Evolutionary conservation across 192 early-diverging fungal species (phyloP).

Genomic region (Allomyces javanicus): DNA sequence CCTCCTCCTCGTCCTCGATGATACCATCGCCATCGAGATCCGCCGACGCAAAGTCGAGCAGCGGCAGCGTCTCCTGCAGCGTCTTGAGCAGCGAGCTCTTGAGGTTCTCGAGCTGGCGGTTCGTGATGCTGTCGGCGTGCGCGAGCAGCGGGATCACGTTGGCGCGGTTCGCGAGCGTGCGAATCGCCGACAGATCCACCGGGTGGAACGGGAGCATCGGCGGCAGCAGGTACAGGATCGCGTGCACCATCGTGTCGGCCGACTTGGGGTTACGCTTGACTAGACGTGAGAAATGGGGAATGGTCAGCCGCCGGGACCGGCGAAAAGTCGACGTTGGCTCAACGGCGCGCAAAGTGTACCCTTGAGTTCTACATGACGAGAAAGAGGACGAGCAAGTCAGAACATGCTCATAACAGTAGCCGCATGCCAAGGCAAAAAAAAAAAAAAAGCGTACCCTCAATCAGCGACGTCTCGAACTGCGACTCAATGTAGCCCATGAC

Average conservation of each 20-base stretch:
- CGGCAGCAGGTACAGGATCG: conserved; percentile 2
- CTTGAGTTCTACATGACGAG: no score
- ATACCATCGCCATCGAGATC: not conserved
- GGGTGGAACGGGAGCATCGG: not conserved
- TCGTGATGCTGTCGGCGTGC: conserved; percentile 3
- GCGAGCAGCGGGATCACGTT: conserved; percentile 3
- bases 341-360: no score
- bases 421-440: not conserved
- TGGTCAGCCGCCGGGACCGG: no score
- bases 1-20: not conserved
- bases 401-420: no score
- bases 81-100: conserved; percentile 3
- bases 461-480: conserved; percentile 2
- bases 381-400: no score
- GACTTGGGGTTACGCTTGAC: conserved; percentile 4
- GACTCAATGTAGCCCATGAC: conserved; percentile 5
- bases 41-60: not conserved
- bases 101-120: conserved; percentile 3
- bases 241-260: conserved; percentile 2
- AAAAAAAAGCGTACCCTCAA: not conserved
- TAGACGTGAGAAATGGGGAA: no score
- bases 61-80: not conserved
- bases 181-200: conserved; percentile 2
- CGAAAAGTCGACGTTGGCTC: no score
- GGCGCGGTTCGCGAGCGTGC: conserved; percentile 1